Conservation (phyloP, 2,329 filamentous ascomycete genomes). For the Ophiostoma angusticollis region DNA sequence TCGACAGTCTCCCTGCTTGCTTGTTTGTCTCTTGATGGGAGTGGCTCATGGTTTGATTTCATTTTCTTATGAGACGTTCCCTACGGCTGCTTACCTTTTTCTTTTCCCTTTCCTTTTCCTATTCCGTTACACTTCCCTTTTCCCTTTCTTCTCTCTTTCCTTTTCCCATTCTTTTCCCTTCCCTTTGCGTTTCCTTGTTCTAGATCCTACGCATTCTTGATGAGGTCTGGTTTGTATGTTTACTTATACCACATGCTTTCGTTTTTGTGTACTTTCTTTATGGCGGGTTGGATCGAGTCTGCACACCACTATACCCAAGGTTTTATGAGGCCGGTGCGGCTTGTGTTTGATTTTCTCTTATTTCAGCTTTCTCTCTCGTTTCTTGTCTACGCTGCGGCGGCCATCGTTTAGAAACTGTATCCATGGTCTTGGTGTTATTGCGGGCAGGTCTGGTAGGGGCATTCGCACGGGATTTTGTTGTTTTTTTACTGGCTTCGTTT, state of each 20-base stretch:
- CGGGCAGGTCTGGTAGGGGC: not conserved
- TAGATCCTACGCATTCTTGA: conserved; percentile 1
- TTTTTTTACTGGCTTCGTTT: conserved; percentile 4
- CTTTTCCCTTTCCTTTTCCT: too few species aligned
- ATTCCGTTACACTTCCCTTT: not conserved
- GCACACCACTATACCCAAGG: too few species aligned
- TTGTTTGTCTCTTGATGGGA: too few species aligned
- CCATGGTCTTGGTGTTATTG: not conserved
- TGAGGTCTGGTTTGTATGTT: not conserved
- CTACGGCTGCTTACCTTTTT: too few species aligned
- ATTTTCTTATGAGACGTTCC: too few species aligned
- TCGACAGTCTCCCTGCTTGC: too few species aligned
- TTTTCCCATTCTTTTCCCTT: conserved; percentile 8
- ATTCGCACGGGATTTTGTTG: conserved; percentile 2
- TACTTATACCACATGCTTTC: not conserved
- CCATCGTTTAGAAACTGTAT: not conserved
- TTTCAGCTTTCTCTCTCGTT: not conserved
- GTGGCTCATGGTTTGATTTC: too few species aligned
- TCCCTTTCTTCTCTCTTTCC: conserved; percentile 5
- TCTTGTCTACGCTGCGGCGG: conserved; percentile 5
- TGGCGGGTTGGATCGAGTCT: not conserved
- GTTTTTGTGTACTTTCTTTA: not conserved
- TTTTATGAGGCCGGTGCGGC: not conserved
- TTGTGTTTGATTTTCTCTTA: not conserved
- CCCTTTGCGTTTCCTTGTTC: conserved; percentile 6